A percentile compares a stretch with the other conserved stretches of the same genome.
phyloP scores from a whole-genome alignment of 2,329 filamentous ascomycete genomes.

The Coniochaeta ligniaria region DNA sequence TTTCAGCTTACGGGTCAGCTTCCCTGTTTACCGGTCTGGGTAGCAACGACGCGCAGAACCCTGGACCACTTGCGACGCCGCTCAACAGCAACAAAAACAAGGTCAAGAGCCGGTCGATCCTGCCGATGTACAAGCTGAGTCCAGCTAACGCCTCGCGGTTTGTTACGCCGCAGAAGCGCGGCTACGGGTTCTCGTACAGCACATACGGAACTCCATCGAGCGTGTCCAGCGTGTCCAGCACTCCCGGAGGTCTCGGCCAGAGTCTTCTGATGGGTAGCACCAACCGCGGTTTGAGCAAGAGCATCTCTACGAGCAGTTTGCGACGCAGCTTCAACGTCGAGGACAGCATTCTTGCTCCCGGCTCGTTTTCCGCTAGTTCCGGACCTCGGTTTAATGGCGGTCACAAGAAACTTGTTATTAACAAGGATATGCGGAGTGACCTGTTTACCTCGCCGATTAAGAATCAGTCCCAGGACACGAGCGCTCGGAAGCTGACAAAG shows the following conservation, averaged over 20 bases:
- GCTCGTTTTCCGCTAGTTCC: slow-evolving; percentile 69
- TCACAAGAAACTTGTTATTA: slow-evolving; percentile 89
- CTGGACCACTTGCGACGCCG: slow-evolving; percentile 87
- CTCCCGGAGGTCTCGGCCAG: slow-evolving; percentile 59
- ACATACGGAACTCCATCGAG: slow-evolving; percentile 78
- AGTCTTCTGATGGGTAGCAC: slow-evolving; percentile 61
- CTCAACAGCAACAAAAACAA: slow-evolving; percentile 68
- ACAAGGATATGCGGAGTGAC: slow-evolving; percentile 74
- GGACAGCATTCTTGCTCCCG: slow-evolving; percentile 79
- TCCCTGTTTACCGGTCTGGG: slow-evolving; percentile 75
- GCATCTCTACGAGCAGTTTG: slow-evolving; percentile 79
- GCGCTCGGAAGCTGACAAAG: slow-evolving; percentile 61
- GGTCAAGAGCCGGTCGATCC: slow-evolving; percentile 68
- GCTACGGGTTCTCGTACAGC: slow-evolving; percentile 90
- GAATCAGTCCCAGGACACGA: slow-evolving; percentile 32
- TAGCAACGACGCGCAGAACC: slow-evolving; percentile 57
- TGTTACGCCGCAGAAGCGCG: slow-evolving; percentile 76
- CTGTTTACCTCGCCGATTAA: slow-evolving; percentile 56
- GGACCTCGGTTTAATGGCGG: slow-evolving; percentile 58
- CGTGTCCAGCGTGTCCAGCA: slow-evolving; percentile 59
- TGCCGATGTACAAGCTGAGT: slow-evolving; percentile 83
- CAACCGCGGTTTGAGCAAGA: slow-evolving; percentile 71
- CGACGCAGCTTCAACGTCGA: slow-evolving; percentile 75
- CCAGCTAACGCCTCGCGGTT: slow-evolving; percentile 73
- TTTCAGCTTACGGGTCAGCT: slow-evolving; percentile 84